Base-by-base conservation (phyloP, 1,284 basidiomycete genomes). In the Grifola frondosa region DNA sequence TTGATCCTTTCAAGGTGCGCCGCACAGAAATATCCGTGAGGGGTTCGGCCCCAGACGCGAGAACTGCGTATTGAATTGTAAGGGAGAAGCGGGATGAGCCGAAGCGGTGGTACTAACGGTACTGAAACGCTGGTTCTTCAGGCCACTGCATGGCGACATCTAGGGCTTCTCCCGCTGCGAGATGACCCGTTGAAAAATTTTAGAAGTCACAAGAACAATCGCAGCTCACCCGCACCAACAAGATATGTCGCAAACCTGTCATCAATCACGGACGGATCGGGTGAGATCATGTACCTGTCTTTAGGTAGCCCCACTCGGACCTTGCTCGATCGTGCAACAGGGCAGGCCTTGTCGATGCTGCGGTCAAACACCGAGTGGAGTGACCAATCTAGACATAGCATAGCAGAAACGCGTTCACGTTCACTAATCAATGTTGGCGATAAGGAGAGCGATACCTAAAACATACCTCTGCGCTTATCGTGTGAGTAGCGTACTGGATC, bases 311-410 rank as follows among this genome's bases (percentile, higher is more conserved):
- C 46, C 12, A 89, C 72, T 21, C 65, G 53, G 31, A 88, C 62
- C 21, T 60, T 60, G 61, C 83, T 87, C 3, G 71, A 69, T 22
- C 62, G 60, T 20, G 85, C 73, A 40, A 82, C 66, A 47, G 87
- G 74, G 70, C 88, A 79, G 48, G 77, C 57, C 59, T 75, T 68
- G 5, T 80, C 74, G 30, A 96, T 74, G 2, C 62, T 66, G 25
- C 82, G 78, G 53, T 78, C 83, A 62, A 94, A 96, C 6, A 95
- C 58, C 21, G 75, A 78, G n/a, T 68, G 61, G 38, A 95, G 74
- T 3, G 86, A 87, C 81, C 91, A 94, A 63, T 91, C 91, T 59
- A n/a, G n/a, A 23, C 15, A 23, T n/a, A 21, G 28, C 20, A 17
- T 37, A 33, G 4, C 36, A 33, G 46, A 42, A 42, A 30, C 28